Evolutionary conservation across 2,329 filamentous ascomycete genomes (phyloP).

Genomic region (Aureobasidium pullulans): DNA sequence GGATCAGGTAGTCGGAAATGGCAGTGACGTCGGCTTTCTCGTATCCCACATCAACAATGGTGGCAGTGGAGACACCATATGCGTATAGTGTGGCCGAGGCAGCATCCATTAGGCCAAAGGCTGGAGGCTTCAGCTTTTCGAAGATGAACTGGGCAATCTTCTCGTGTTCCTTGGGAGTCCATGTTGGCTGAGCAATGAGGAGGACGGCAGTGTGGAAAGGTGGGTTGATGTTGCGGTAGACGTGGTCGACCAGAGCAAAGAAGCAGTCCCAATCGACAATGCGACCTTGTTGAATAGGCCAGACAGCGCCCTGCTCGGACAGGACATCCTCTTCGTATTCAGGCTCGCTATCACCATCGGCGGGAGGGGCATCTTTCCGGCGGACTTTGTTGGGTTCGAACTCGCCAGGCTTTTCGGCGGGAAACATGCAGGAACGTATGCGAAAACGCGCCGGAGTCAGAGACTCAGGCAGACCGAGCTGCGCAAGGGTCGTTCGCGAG

Average conservation of each 20-base stretch:
- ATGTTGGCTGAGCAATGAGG: conserved; percentile 80
- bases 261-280: conserved; percentile 91
- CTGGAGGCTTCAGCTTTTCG: conserved; percentile 92
- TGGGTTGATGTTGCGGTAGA: conserved; percentile 81
- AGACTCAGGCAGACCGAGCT: conserved; percentile 82
- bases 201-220: conserved; percentile 92
- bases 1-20: conserved; percentile 72
- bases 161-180: conserved; percentile 83
- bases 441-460: conserved; percentile 84
- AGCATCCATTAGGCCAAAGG: conserved; percentile 83
- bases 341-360: conserved; percentile 48
- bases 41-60: conserved; percentile 83
- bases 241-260: conserved; percentile 84
- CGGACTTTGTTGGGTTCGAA: conserved; percentile 78
- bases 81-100: conserved; percentile 73
- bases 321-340: conserved; percentile 85
- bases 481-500: conserved; percentile 82
- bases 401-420: conserved; percentile 64
- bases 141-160: conserved; percentile 89
- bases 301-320: conserved; percentile 81
- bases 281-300: conserved; percentile 71
- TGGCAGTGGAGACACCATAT: conserved; percentile 75
- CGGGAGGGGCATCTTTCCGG: conserved; percentile 29
- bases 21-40: conserved; percentile 91
- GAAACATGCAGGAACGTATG: conserved; percentile 90